A percentile compares a stretch with the other conserved stretches of the same genome.
Evolutionary conservation across 257 asterid species (phyloP).

Genomic region (Scutellaria barbata): DNA sequence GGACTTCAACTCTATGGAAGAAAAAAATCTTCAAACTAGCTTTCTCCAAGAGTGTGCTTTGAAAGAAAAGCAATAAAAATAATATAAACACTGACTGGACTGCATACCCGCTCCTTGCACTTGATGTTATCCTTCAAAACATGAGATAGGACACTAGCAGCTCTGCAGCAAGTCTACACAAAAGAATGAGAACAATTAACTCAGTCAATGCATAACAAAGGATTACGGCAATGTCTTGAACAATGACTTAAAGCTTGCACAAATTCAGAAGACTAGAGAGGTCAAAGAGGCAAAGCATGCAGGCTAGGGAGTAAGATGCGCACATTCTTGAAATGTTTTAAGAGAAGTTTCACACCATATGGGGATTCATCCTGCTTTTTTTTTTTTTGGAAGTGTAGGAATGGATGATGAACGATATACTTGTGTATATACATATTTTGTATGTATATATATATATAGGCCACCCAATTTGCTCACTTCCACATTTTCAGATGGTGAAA

Average conservation of each 20-base stretch:
- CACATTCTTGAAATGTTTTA: background rate
- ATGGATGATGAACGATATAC: background rate
- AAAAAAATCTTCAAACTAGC: background rate
- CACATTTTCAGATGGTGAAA: constrained; percentile 15
- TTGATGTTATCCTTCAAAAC: constrained; percentile 73
- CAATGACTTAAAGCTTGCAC: constrained; percentile 1
- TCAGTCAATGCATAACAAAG: constrained; percentile 31
- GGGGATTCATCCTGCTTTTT: background rate
- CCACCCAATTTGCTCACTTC: background rate
- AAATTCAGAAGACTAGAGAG: background rate
- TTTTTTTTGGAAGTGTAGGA: background rate
- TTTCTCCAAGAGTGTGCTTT: constrained; percentile 2
- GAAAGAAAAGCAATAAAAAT: background rate
- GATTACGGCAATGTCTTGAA: constrained; percentile 1
- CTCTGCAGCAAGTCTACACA: constrained; percentile 93
- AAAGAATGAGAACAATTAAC: constrained; percentile 28
- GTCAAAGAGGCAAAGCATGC: background rate
- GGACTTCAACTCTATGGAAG: constrained; percentile 1
- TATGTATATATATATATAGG: too few relatives aligned
- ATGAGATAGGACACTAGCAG: constrained; percentile 90
- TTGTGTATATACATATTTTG: too few relatives aligned
- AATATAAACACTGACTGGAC: constrained; percentile 29
- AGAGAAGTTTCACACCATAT: background rate
- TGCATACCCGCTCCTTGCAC: constrained; percentile 87
- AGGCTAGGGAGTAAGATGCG: constrained; percentile 10